A percentile compares a stretch with the other conserved stretches of the same genome.
These are phyloP conservation scores for Tolypocladium nubicola DNA, from an alignment of 2,329 filamentous ascomycete species.

Conservation along the genomic window DNA sequence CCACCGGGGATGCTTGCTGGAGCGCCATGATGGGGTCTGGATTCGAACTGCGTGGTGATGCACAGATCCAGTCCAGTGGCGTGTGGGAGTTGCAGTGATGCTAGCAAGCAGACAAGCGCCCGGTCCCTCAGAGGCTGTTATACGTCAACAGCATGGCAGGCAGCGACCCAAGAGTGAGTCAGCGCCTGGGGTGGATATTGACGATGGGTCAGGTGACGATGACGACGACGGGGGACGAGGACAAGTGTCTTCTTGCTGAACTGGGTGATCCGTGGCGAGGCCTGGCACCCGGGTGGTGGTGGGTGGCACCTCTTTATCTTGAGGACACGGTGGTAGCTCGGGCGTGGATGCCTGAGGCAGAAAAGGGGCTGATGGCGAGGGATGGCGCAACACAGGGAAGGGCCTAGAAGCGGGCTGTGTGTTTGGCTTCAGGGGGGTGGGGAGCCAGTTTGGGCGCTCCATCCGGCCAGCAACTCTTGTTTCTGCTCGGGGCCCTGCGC, in stretches of 20 bases:
- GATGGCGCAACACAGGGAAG: background rate
- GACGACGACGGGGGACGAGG: slow-evolving; percentile 10
- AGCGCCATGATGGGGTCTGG: slow-evolving; percentile 22
- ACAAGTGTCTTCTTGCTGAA: slow-evolving; percentile 16
- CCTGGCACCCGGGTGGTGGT: slow-evolving; percentile 6
- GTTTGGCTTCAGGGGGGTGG: background rate
- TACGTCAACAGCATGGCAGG: slow-evolving; percentile 12
- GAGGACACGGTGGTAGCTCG: slow-evolving; percentile 15
- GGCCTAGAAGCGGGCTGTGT: background rate
- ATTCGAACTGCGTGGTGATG: slow-evolving; percentile 8
- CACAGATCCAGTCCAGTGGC: background rate
- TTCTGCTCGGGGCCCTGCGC: background rate
- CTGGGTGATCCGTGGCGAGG: background rate
- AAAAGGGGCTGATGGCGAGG: background rate
- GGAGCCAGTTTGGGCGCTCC: background rate
- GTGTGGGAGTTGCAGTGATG: background rate
- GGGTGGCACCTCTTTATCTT: slow-evolving; percentile 22
- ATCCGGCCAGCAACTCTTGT: no score
- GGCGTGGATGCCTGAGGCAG: slow-evolving; percentile 10
- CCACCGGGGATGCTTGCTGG: slow-evolving; percentile 28
- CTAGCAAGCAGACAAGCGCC: slow-evolving; percentile 2
- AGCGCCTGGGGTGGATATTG: slow-evolving; percentile 4
- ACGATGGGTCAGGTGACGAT: slow-evolving; percentile 11
- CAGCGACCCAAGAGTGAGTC: slow-evolving; percentile 12
- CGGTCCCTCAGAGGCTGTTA: slow-evolving; percentile 7